Conservation (phyloP, 768 basidiomycete genomes). For the Collybia sordida region DNA sequence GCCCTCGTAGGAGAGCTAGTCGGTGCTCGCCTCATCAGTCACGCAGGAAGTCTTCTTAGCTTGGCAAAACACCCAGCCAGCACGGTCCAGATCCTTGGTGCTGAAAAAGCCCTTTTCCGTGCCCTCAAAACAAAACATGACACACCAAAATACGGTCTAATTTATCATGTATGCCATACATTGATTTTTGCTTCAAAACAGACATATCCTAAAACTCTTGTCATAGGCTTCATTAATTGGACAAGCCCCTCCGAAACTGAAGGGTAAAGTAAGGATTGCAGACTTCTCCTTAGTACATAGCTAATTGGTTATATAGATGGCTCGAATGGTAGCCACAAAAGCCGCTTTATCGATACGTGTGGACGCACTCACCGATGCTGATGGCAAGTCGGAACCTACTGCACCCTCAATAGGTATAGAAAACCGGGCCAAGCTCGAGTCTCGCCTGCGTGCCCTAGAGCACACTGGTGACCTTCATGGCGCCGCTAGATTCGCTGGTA, state of each 20-base stretch:
- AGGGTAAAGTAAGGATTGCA: constrained; percentile 74
- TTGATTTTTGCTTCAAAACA: background rate
- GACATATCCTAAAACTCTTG: constrained; percentile 7
- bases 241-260: constrained; percentile 95
- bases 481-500: constrained; percentile 63
- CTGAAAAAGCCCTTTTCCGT: constrained; percentile 97
- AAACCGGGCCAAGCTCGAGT: constrained; percentile 94
- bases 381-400: constrained; percentile 80
- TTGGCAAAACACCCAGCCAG: constrained; percentile 97
- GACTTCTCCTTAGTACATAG: background rate
- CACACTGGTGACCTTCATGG: constrained; percentile 73
- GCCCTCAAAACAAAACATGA: constrained; percentile 99
- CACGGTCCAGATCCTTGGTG: constrained; percentile 97
- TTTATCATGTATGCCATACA: constrained; percentile 77
- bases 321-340: constrained; percentile 99
- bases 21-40: constrained; percentile 90
- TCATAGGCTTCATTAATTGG: constrained; percentile 89
- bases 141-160: constrained; percentile 99
- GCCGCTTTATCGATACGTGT: constrained; percentile 96
- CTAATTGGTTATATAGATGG: constrained; percentile 63
- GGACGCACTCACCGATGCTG: constrained; percentile 91
- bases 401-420: constrained; percentile 90
- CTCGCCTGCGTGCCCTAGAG: constrained; percentile 87
- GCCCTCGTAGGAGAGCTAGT: constrained; percentile 91
- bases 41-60: constrained; percentile 93